phyloP scores from a whole-genome alignment of 2,329 filamentous ascomycete species.

The Xylaria sp. region DNA sequence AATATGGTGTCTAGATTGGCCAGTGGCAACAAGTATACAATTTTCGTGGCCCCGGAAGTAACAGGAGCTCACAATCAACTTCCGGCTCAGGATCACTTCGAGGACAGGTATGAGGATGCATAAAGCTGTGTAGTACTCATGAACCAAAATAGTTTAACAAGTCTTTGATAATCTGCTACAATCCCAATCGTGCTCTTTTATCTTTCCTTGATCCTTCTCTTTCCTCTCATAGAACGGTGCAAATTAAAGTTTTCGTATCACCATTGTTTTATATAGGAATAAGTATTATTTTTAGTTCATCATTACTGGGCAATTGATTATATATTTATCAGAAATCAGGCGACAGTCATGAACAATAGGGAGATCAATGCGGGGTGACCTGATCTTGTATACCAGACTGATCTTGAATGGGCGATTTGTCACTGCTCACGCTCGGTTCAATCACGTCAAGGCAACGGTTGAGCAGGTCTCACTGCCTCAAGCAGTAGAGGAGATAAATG shows the following conservation, averaged over 20 bases:
- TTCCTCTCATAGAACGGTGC: neutral
- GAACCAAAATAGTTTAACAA: neutral
- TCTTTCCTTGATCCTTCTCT: too few species aligned
- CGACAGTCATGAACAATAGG: neutral
- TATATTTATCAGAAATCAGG: too few species aligned
- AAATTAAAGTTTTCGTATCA: neutral
- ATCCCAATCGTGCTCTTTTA: neutral
- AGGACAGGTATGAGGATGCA: constrained; percentile 2
- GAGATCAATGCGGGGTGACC: neutral
- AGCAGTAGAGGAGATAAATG: neutral
- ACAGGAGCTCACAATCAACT: constrained; percentile 27
- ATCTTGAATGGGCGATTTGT: neutral
- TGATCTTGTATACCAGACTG: neutral
- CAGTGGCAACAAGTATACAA: constrained; percentile 25
- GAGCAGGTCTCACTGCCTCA: too few species aligned
- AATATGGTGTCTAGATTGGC: constrained; percentile 16
- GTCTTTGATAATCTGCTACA: neutral
- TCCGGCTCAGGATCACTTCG: neutral
- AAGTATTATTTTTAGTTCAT: too few species aligned
- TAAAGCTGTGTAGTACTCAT: neutral
- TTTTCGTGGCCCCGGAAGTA: constrained; percentile 31
- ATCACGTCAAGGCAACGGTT: neutral
- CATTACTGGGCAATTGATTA: neutral
- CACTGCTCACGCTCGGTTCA: neutral
- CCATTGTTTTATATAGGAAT: neutral